Evolutionary conservation across 169 alveolate genomes (phyloP).

Genomic region (Eimeria zaria): DNA sequence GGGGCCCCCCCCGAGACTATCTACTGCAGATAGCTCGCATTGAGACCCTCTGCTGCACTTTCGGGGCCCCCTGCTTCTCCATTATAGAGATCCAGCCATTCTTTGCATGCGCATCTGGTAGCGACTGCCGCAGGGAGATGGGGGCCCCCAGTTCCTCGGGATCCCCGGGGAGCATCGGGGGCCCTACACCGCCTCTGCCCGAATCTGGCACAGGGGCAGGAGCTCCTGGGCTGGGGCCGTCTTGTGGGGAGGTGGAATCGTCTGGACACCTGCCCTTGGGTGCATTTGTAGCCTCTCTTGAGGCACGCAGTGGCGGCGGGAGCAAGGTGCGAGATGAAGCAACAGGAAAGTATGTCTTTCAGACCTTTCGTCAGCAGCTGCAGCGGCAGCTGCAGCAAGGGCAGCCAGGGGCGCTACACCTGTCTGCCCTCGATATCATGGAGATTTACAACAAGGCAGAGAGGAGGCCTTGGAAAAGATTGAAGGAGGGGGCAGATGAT

Average conservation of each 20-base stretch:
- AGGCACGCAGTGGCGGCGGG: conserved; percentile 68
- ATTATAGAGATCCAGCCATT: background rate
- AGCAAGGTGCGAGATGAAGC: conserved; percentile 36
- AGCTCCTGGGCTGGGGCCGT: background rate
- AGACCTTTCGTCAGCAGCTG: conserved; percentile 63
- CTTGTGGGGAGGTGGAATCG: background rate
- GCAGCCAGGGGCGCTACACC: conserved; percentile 26
- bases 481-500: conserved; percentile 19
- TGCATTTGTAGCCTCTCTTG: background rate
- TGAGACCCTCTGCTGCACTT: background rate
- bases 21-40: background rate
- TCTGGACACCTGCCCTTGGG: background rate
- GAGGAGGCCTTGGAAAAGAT: conserved; percentile 9
- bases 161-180: conserved; percentile 17
- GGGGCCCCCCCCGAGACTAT: conserved; percentile 28
- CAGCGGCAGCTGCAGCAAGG: conserved; percentile 68
- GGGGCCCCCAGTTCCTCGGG: conserved; percentile 54
- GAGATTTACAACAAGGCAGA: background rate
- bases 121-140: conserved; percentile 9
- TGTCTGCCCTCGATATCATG: conserved; percentile 51
- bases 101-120: background rate
- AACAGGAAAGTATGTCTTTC: conserved; percentile 60
- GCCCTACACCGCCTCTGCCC: background rate
- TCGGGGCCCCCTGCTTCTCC: background rate
- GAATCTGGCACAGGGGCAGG: background rate